Percentiles rank a stretch among this genome's conserved stretches.
Evolutionary conservation across 768 basidiomycete species (phyloP).

Genomic region (Lactifluus rugatus): DNA sequence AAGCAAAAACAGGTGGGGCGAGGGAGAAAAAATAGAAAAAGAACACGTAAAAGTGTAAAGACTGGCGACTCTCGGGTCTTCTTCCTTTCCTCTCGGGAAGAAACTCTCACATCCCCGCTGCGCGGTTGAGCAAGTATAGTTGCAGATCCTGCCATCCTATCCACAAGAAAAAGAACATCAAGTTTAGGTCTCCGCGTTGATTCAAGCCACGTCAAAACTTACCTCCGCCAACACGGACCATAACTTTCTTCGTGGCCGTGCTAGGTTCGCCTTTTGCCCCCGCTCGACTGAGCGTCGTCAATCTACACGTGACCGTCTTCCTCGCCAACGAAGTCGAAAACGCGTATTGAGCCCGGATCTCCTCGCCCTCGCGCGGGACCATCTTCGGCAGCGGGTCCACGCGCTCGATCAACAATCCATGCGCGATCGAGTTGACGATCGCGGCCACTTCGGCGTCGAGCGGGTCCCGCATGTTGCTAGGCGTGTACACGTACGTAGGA

Average conservation of each 20-base stretch:
- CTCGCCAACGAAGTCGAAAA: constrained; percentile 63
- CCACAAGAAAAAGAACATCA: too few relatives aligned
- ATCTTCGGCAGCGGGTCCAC: constrained; percentile 66
- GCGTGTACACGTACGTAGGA: constrained; percentile 53
- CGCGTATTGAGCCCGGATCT: constrained; percentile 76
- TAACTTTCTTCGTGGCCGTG: constrained; percentile 66
- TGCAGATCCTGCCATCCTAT: constrained; percentile 75
- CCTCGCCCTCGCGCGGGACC: constrained; percentile 62
- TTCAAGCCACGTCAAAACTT: too few relatives aligned
- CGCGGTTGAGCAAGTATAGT: constrained; percentile 67
- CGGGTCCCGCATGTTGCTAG: constrained; percentile 62
- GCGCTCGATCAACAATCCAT: constrained; percentile 69
- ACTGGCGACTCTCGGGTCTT: not conserved
- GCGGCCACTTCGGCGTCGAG: constrained; percentile 71
- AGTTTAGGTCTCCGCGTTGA: too few relatives aligned
- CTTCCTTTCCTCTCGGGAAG: not conserved
- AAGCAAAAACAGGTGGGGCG: too few relatives aligned
- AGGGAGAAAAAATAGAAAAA: too few relatives aligned
- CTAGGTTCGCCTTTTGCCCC: constrained; percentile 32
- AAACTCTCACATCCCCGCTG: constrained; percentile 51
- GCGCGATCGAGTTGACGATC: constrained; percentile 65
- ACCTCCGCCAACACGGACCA: constrained; percentile 85
- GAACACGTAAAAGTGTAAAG: constrained; percentile 2
- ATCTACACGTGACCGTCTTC: constrained; percentile 68
- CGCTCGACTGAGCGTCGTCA: constrained; percentile 67